Conservation (phyloP, 768 basidiomycete genomes). For the Rhizopogon roseolus region DNA sequence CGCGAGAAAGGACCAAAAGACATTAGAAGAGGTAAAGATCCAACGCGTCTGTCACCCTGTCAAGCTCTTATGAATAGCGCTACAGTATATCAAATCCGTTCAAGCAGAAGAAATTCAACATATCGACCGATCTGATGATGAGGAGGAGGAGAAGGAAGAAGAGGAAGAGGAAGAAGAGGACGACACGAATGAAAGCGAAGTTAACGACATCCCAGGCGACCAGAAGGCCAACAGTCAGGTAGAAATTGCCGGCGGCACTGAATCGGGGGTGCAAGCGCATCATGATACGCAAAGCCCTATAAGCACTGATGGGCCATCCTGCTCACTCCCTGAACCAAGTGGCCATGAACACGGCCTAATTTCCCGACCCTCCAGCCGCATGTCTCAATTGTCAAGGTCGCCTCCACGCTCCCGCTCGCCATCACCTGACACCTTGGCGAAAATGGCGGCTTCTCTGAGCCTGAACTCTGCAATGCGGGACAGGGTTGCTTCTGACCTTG, state of each 20-base stretch:
- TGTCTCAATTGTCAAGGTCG: conserved; percentile 47
- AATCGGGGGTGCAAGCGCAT: not conserved
- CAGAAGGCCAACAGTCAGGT: conserved; percentile 11
- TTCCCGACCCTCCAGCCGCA: conserved; percentile 23
- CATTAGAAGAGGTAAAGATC: conserved; percentile 73
- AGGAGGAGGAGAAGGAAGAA: conserved; percentile 32
- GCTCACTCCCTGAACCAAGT: conserved; percentile 6
- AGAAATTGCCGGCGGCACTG: conserved; percentile 15
- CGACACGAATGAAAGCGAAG: conserved; percentile 28
- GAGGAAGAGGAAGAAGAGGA: conserved; percentile 36
- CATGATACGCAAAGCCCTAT: not conserved
- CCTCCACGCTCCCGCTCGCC: conserved; percentile 46
- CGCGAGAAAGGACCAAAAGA: conserved; percentile 73
- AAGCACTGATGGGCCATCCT: conserved; percentile 5
- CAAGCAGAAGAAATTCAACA: conserved; percentile 27
- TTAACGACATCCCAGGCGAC: conserved; percentile 16
- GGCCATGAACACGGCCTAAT: conserved; percentile 3
- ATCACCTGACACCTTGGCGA: conserved; percentile 38
- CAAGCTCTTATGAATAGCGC: conserved; percentile 16
- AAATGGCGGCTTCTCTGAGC: conserved; percentile 37
- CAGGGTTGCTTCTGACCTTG: conserved; percentile 58
- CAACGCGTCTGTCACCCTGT: conserved; percentile 11
- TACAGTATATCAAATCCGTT: conserved; percentile 65
- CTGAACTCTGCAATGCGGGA: conserved; percentile 42
- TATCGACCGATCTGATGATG: conserved; percentile 23